phyloP scores from a whole-genome alignment of 345 rosid genomes.

The Salix arbutifolia region DNA sequence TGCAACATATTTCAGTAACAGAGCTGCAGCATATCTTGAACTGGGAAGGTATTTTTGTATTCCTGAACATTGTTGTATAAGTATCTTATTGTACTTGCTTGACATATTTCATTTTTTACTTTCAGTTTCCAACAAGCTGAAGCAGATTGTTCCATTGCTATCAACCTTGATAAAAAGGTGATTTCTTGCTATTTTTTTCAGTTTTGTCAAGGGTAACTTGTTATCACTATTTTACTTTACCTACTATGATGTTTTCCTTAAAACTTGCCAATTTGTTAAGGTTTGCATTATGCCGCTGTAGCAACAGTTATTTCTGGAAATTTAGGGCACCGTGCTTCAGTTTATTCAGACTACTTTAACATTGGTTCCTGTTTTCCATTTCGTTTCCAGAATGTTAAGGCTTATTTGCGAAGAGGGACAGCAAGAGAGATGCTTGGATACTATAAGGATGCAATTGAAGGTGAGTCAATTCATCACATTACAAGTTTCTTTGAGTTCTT shows the following conservation, averaged over 20 bases:
- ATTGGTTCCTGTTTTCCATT: background rate
- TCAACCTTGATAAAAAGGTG: conserved; percentile 86
- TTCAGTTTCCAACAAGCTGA: conserved; percentile 85
- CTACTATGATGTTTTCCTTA: background rate
- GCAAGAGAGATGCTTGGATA: conserved; percentile 86
- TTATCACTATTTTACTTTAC: background rate
- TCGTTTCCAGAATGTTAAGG: conserved; percentile 68
- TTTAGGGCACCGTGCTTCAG: background rate
- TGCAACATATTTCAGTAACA: conserved; percentile 89
- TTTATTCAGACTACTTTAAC: background rate
- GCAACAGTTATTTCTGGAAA: background rate
- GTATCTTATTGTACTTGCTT: conserved; percentile 9
- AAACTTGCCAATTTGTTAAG: background rate
- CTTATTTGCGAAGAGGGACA: conserved; percentile 91
- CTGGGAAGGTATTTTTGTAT: conserved; percentile 48
- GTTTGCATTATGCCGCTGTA: background rate
- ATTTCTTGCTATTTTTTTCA: conserved; percentile 5
- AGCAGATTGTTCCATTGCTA: conserved; percentile 78
- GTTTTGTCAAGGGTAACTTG: background rate
- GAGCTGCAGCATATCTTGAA: conserved; percentile 97
- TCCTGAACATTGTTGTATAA: background rate
- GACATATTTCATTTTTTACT: conserved; percentile 4
- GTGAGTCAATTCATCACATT: conserved; percentile 27
- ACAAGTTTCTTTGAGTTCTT: background rate
- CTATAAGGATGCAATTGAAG: conserved; percentile 80